A percentile compares a stretch with the other conserved stretches of the same genome.
Evolutionary conservation across 2,329 filamentous ascomycete genomes (phyloP).

Genomic region (Lachnellula suecica): DNA sequence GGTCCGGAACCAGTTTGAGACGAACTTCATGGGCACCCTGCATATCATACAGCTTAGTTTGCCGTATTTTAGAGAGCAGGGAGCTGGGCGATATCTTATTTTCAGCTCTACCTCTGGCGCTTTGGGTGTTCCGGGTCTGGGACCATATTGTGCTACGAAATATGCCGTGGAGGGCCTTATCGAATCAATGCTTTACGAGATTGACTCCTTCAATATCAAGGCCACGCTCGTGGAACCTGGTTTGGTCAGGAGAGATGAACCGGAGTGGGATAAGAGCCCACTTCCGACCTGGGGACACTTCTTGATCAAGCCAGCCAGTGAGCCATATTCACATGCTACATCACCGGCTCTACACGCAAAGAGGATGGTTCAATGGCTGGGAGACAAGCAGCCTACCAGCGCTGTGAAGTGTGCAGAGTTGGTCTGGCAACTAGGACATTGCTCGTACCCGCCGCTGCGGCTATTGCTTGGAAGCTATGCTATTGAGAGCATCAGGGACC

Average conservation of each 20-base stretch:
- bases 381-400: conserved; percentile 87
- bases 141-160: conserved; percentile 94
- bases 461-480: conserved; percentile 90
- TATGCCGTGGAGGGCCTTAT: conserved; percentile 95
- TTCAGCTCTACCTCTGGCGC: conserved; percentile 92
- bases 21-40: conserved; percentile 93
- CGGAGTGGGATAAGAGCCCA: conserved; percentile 49
- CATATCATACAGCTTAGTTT: conserved; percentile 89
- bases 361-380: conserved; percentile 91
- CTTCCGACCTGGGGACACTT: conserved; percentile 90
- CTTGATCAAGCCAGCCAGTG: conserved; percentile 80
- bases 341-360: conserved; percentile 86
- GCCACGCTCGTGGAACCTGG: conserved; percentile 91
- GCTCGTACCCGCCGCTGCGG: conserved; percentile 85
- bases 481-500: conserved; percentile 91
- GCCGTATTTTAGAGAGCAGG: conserved; percentile 80
- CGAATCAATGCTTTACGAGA: conserved; percentile 95
- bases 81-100: conserved; percentile 81
- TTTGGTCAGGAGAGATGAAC: conserved; percentile 82
- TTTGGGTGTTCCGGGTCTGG: conserved; percentile 88
- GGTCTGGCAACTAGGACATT: conserved; percentile 93
- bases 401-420: conserved; percentile 91
- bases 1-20: conserved; percentile 93
- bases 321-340: conserved; percentile 74
- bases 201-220: conserved; percentile 89